Evolutionary conservation across 2,329 filamentous ascomycete species (phyloP).

Genomic region (Exophiala lecanii-corni): DNA sequence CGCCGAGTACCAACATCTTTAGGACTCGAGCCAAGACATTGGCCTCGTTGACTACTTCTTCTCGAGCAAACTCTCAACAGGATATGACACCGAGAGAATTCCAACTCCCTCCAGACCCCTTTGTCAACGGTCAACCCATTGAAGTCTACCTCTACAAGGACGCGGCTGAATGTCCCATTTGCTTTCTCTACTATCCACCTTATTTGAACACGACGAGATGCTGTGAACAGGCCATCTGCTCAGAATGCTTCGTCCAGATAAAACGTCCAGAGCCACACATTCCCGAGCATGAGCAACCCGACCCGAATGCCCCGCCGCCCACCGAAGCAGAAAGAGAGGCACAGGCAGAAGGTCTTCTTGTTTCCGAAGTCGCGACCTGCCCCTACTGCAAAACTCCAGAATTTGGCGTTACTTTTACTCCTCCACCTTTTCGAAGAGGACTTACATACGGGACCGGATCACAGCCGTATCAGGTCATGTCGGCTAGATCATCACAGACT

Average conservation of each 20-base stretch:
- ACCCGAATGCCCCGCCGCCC: conserved; percentile 36
- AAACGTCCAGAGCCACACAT: conserved; percentile 89
- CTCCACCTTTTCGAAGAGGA: conserved; percentile 82
- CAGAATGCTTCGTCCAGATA: conserved; percentile 98
- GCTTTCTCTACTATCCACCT: conserved; percentile 91
- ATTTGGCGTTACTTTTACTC: conserved; percentile 91
- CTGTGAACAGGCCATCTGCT: conserved; percentile 94
- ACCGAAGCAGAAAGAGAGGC: conserved; percentile 35
- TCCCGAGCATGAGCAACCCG: conserved; percentile 63
- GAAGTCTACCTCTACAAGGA: conserved; percentile 94
- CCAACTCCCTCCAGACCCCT: conserved; percentile 74
- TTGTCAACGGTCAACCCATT: conserved; percentile 88
- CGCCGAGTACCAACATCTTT: conserved; percentile 56
- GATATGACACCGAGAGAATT: conserved; percentile 74
- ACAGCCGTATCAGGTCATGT: conserved; percentile 50
- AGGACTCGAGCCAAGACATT: conserved; percentile 84
- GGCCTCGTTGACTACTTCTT: conserved; percentile 72
- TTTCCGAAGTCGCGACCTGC: conserved; percentile 87
- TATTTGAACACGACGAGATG: conserved; percentile 92
- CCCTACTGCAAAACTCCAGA: conserved; percentile 94
- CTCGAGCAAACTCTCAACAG: conserved; percentile 65
- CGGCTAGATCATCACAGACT: conserved; percentile 82
- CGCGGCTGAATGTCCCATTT: conserved; percentile 86
- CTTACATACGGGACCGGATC: conserved; percentile 60
- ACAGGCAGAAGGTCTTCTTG: conserved; percentile 58